Conservation (phyloP, 257 asterid species). For the Coffea canephora region DNA sequence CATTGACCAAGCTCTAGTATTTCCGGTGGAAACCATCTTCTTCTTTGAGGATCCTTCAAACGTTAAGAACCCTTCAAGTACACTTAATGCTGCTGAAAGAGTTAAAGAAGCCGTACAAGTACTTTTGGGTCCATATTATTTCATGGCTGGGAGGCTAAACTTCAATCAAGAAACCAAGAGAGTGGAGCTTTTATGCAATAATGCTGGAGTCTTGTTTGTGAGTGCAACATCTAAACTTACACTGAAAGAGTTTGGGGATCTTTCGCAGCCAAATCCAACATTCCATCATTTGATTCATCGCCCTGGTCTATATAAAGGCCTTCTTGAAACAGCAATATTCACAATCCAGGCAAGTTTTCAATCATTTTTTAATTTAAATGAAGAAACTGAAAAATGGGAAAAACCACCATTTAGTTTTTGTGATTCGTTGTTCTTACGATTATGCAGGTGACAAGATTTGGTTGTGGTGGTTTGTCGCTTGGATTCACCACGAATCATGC, state of each 20-base stretch:
- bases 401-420: too few relatives aligned
- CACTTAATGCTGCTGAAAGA: constrained; percentile 16
- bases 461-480: constrained; percentile 45
- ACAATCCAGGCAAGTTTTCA: constrained; percentile 38
- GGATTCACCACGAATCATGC: constrained; percentile 46
- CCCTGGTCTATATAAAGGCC: constrained; percentile 32
- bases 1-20: constrained; percentile 41
- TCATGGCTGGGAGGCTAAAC: constrained; percentile 49
- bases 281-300: constrained; percentile 34
- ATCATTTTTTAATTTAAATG: background rate
- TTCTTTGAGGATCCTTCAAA: constrained; percentile 33
- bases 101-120: constrained; percentile 34
- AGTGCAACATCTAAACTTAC: constrained; percentile 27
- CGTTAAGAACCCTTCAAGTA: background rate
- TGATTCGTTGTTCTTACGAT: background rate
- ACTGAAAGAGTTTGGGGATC: constrained; percentile 37
- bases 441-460: constrained; percentile 42
- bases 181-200: constrained; percentile 43
- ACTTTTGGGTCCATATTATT: constrained; percentile 43
- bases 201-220: constrained; percentile 43
- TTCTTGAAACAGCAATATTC: constrained; percentile 37
- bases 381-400: background rate
- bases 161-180: constrained; percentile 32
- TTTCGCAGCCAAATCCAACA: constrained; percentile 36
- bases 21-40: constrained; percentile 45